Evolutionary conservation across 225 moss, liverwort and hornwort species (phyloP), one percentile per base, ranked within the genome.

Genomic region (Ulota crispa): DNA sequence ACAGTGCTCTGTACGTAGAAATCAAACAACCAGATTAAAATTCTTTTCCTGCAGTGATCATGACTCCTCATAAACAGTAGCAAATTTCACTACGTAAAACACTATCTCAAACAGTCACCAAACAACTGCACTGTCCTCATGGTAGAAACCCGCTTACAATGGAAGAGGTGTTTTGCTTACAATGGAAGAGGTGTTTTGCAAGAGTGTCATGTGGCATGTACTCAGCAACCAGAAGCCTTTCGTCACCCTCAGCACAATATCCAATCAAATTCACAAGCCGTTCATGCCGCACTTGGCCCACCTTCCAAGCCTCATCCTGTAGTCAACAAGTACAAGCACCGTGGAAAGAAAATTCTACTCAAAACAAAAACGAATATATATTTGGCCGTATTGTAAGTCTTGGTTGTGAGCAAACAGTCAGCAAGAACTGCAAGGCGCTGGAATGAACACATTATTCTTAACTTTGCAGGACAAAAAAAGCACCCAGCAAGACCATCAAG

Each of bases 261-360:
- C 91, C 91, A 31, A 91, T 84, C 75, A 91, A 64, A 63, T 91
- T 91, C 82, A 91, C 88, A 16, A 91, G 88, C 54, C 91, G 73
- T 66, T 91, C 84, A 68, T 91, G 91, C 72, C 91, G 55, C 23
- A 91, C 91, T 91, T 88, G 91, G 47, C 91, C 91, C 70, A 91
- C 91, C 80, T 88, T 88, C 91, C 88, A 88, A 64, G 91, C 91
- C 80, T 91, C 91, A 54, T 91, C 91, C 91, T 91, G 85, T 42
- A 66, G 41, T 18, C 73, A 68, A 72, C 60, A 75, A 84, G 41
- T 3, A 64, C 53, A 70, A 77, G 34, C 47, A 24, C 76, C 54
- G 14, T 82, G 43, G 52, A 68, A 62, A 63, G 42, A 32, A 70
- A 54, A 54, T 30, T 31, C 24, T 54, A 66, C 26, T 52, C 56